Evolutionary conservation across 2,329 filamentous ascomycete genomes (phyloP), one percentile per base, ranked within the genome.

Genomic region (Didymella pinodella): DNA sequence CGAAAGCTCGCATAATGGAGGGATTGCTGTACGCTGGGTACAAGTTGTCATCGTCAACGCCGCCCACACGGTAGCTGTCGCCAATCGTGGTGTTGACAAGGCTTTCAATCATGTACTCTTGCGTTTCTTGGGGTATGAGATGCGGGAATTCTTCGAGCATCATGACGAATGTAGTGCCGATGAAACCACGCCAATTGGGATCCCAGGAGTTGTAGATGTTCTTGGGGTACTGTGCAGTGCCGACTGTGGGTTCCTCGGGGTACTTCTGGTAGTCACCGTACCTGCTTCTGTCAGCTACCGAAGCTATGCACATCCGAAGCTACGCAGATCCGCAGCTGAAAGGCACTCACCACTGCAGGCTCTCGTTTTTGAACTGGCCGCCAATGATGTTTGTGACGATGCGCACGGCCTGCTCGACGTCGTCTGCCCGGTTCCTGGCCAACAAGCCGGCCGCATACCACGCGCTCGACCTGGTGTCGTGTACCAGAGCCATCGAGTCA

Each of bases 181-280:
- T 79, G 56, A 89, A 88, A 0, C 86, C 86, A 48, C 86, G 79
- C 86, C 86, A 88, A 61, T 89, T 88, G 1, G 86, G 85, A 63
- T 88, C 86, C 83, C 85, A 88, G 0, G 82, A 81, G 54, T 82
- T 79, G 67, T 88, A 86, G 32, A 85, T 84, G 4, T 72, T 67
- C 0, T 79, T 71, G 1, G 80, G 78, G 61, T 88, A 88, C 16
- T 76, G 72, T 2, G 74, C 52, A 2, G 79, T 82, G 18, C 85
- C 85, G 4, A 88, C 82, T 2, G 80, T 81, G 0, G 86, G 86
- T 69, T 88, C 82, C 63, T 88, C 85, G 0, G 84, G 83, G 41
- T 84, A 79, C 28, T 79, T 75, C 44, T 85, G 82, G 63, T 86
- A 87, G 52, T 82, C 80, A 26, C 81, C 84, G 59, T 77, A 80